Conservation (phyloP, 441 rosid species). For the Gossypium davidsonii region DNA sequence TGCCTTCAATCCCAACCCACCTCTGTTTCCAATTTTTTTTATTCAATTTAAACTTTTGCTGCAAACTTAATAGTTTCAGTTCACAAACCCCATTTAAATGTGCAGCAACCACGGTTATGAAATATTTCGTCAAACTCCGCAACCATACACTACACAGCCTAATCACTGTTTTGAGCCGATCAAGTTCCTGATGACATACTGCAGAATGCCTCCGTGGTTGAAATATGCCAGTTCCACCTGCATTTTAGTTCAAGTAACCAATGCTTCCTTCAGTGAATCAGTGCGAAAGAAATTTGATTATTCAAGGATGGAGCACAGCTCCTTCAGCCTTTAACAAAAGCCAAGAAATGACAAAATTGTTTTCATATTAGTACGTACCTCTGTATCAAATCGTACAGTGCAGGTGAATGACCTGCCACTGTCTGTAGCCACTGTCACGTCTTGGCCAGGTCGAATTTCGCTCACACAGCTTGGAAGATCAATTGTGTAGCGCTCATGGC, state of each 20-base stretch:
- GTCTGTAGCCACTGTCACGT: constrained; percentile 60
- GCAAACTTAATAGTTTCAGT: neutral
- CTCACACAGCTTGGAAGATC: constrained; percentile 57
- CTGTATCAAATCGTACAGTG: constrained; percentile 70
- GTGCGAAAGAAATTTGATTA: neutral
- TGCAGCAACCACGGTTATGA: neutral
- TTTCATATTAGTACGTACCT: constrained; percentile 36
- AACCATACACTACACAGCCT: neutral
- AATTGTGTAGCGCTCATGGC: constrained; percentile 68
- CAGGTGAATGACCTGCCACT: constrained; percentile 74
- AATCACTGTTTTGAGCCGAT: constrained; percentile 39
- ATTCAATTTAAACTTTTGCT: constrained; percentile 3
- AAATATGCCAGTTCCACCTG: constrained; percentile 89
- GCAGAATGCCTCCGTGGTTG: constrained; percentile 85
- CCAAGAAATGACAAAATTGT: neutral
- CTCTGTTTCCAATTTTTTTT: constrained; percentile 24
- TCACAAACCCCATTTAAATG: neutral
- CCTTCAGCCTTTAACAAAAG: neutral
- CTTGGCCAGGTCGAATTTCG: constrained; percentile 85
- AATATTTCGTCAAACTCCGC: neutral
- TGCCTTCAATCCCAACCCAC: neutral
- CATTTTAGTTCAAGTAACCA: constrained; percentile 7
- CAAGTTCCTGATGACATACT: constrained; percentile 74
- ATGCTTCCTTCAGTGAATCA: neutral
- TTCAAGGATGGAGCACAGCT: neutral